phyloP scores from a whole-genome alignment of 768 basidiomycete species.

The Suillus cothurnatus region DNA sequence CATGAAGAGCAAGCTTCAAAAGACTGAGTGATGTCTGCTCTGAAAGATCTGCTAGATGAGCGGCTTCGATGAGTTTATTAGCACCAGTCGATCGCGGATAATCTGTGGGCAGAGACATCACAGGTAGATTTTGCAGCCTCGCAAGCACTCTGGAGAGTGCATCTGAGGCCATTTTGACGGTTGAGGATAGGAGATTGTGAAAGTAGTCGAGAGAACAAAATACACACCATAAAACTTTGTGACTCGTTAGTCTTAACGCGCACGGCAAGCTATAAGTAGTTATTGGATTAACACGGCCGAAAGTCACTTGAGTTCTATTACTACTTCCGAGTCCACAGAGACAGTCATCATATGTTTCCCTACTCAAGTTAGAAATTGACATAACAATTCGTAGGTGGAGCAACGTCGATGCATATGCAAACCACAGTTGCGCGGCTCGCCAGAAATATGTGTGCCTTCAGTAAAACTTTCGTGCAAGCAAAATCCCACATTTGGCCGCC shows the following conservation, averaged over 20 bases:
- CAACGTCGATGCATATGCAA: no score
- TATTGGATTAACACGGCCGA: neutral
- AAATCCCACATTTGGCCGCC: neutral
- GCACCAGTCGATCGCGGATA: conserved; percentile 82
- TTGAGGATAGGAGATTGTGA: neutral
- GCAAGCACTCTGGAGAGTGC: conserved; percentile 55
- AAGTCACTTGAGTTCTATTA: neutral
- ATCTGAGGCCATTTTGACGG: conserved; percentile 28
- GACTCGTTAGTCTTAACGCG: conserved; percentile 3
- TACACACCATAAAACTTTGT: neutral
- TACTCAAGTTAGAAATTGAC: no score
- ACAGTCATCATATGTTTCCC: no score
- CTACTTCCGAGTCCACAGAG: no score
- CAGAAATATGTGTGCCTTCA: neutral
- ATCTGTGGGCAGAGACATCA: conserved; percentile 92
- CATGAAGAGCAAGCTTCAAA: conserved; percentile 78
- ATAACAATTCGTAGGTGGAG: no score
- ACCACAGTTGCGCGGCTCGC: no score
- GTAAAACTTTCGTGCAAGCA: neutral
- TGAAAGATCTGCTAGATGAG: conserved; percentile 69
- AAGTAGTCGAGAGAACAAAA: neutral
- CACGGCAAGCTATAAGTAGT: no score
- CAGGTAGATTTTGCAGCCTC: conserved; percentile 80
- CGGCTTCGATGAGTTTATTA: conserved; percentile 84
- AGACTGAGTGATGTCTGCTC: conserved; percentile 76